These are phyloP conservation scores for Umbelopsis isabellina DNA, from an alignment of 192 early-diverging fungal species.

Conservation along the genomic window DNA sequence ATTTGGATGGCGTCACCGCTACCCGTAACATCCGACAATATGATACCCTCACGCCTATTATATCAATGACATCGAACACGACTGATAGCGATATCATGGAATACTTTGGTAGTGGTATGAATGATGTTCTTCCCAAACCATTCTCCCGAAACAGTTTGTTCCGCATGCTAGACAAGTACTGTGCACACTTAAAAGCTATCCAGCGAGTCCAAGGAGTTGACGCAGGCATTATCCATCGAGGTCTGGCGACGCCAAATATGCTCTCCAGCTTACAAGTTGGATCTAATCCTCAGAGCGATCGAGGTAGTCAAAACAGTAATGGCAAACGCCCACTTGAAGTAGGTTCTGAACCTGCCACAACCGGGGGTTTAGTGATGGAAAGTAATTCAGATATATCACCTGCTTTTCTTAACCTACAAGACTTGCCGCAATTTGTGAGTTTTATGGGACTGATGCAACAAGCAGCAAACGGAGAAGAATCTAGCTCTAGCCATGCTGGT, in stretches of 20 bases:
- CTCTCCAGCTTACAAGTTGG: neutral
- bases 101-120: constrained; percentile 75
- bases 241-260: neutral
- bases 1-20: constrained; percentile 69
- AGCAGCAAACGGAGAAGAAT: constrained; percentile 4
- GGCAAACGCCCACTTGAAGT: neutral
- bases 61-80: constrained; percentile 77
- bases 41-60: constrained; percentile 70
- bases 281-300: neutral
- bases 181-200: constrained; percentile 52
- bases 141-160: constrained; percentile 57
- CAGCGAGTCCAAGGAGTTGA: constrained; percentile 33
- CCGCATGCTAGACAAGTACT: constrained; percentile 60
- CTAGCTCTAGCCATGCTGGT: constrained; percentile 16
- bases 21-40: constrained; percentile 74
- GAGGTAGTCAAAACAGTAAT: neutral
- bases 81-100: constrained; percentile 65
- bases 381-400: neutral
- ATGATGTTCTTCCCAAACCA: constrained; percentile 74
- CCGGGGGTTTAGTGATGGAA: neutral
- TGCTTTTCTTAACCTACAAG: constrained; percentile 1
- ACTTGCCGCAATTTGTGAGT: constrained; percentile 12
- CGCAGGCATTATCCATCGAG: constrained; percentile 21
- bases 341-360: neutral
- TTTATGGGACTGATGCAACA: constrained; percentile 19